Percentiles rank a stretch among this genome's conserved stretches.
Evolutionary conservation across 345 rosid genomes (phyloP).

Genomic region (Theobroma cacao): DNA sequence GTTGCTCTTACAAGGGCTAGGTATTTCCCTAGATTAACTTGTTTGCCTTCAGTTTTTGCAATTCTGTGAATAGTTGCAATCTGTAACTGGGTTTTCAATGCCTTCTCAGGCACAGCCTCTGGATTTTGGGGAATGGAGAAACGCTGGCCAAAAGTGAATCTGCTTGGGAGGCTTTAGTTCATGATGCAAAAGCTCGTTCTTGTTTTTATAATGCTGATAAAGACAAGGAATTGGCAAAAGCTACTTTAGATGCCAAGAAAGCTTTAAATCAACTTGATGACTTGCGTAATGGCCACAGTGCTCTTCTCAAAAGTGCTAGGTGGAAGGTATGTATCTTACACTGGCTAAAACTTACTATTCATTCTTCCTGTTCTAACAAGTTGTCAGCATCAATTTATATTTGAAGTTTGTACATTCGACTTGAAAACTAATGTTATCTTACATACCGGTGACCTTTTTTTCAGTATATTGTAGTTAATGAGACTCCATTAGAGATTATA

Average conservation of each 20-base stretch:
- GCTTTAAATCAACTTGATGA: slow-evolving; percentile 39
- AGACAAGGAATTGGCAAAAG: slow-evolving; percentile 34
- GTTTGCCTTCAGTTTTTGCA: background rate
- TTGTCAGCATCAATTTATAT: background rate
- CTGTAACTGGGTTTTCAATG: background rate
- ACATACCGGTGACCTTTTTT: no score
- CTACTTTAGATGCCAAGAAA: slow-evolving; percentile 28
- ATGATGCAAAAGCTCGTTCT: slow-evolving; percentile 36
- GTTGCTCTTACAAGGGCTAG: slow-evolving; percentile 44
- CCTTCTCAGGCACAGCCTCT: slow-evolving; percentile 37
- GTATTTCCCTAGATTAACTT: slow-evolving; percentile 11
- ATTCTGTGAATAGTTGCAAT: background rate
- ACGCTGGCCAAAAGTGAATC: slow-evolving; percentile 30
- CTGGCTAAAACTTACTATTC: background rate
- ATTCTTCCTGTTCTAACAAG: background rate
- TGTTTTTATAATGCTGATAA: slow-evolving; percentile 44
- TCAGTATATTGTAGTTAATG: no score
- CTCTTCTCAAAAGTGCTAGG: slow-evolving; percentile 27
- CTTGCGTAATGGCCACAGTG: slow-evolving; percentile 28
- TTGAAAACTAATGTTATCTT: no score
- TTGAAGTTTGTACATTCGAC: no score
- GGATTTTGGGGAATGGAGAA: slow-evolving; percentile 50
- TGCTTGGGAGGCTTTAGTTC: slow-evolving; percentile 32
- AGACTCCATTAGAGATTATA: no score
- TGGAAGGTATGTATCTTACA: slow-evolving; percentile 38